Conservation (phyloP, 768 basidiomycete species). For the Gloeophyllum trabeum region DNA sequence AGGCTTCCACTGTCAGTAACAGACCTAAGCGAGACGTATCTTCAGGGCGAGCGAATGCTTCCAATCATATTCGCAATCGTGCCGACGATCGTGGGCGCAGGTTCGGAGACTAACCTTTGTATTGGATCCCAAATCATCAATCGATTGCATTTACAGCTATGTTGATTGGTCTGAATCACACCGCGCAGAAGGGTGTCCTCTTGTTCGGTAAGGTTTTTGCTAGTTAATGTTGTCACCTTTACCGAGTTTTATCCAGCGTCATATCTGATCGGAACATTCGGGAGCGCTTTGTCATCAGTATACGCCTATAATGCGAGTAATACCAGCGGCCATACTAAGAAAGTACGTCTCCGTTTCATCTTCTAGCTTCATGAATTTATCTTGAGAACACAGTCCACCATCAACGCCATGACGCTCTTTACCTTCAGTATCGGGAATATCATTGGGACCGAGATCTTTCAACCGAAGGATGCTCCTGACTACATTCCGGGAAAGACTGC, state of each 20-base stretch:
- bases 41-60: constrained; percentile 44
- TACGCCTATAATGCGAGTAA: constrained; percentile 60
- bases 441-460: constrained; percentile 53
- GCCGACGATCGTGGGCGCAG: constrained; percentile 47
- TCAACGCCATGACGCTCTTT: constrained; percentile 48
- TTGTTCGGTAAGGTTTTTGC: constrained; percentile 56
- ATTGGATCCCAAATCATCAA: not conserved
- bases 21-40: not conserved
- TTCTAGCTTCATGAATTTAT: not conserved
- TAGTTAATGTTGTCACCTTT: constrained; percentile 2
- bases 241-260: constrained; percentile 19
- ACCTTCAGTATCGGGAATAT: constrained; percentile 50
- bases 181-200: constrained; percentile 36
- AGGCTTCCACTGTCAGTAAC: not conserved
- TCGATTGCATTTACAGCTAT: constrained; percentile 21
- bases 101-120: too few relatives aligned
- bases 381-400: constrained; percentile 27
- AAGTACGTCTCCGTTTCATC: constrained; percentile 17
- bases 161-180: constrained; percentile 40
- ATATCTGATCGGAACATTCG: constrained; percentile 44
- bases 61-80: constrained; percentile 47
- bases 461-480: constrained; percentile 44
- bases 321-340: constrained; percentile 57
- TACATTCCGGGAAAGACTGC: constrained; percentile 61
- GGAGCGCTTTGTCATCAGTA: constrained; percentile 44